These are phyloP conservation scores for Tremella yokohamensis DNA, from an alignment of 768 basidiomycete species.

Conservation along the genomic window DNA sequence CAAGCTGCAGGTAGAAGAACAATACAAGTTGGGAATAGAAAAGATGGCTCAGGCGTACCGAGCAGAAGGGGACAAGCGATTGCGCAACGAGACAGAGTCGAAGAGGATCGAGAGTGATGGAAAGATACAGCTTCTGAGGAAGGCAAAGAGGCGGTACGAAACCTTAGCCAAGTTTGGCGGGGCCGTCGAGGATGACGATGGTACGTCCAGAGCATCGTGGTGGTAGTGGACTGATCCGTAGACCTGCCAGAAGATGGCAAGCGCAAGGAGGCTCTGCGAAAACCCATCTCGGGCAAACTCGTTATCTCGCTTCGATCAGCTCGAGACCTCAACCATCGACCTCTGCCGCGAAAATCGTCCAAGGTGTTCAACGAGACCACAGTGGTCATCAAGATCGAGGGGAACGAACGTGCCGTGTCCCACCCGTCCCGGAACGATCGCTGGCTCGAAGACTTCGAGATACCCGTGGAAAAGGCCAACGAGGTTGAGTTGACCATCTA, in stretches of 20 bases:
- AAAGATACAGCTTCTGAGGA: constrained; percentile 88
- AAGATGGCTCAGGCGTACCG: constrained; percentile 98
- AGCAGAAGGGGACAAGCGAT: constrained; percentile 95
- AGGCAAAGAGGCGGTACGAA: constrained; percentile 93
- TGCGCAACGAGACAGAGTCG: constrained; percentile 84
- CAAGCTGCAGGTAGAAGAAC: constrained; percentile 96
- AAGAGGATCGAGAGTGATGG: constrained; percentile 93
- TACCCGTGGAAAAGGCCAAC: constrained; percentile 94
- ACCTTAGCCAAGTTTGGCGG: constrained; percentile 90
- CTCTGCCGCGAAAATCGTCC: constrained; percentile 72
- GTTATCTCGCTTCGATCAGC: constrained; percentile 83
- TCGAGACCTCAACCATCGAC: constrained; percentile 91
- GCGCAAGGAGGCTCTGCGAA: constrained; percentile 89
- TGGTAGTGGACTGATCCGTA: constrained; percentile 24
- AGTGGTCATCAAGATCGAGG: constrained; percentile 93
- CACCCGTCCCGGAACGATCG: constrained; percentile 90
- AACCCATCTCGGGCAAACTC: constrained; percentile 88
- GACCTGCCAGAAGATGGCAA: constrained; percentile 69
- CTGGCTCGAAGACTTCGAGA: constrained; percentile 97
- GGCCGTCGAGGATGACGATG: constrained; percentile 61
- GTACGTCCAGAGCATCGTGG: constrained; percentile 50
- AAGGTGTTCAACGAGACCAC: constrained; percentile 78
- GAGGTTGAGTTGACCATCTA: constrained; percentile 96
- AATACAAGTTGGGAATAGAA: constrained; percentile 97
- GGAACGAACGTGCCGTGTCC: constrained; percentile 83